These are phyloP conservation scores for Nemophila menziesii DNA, from an alignment of 257 asterid species.

Conservation along the genomic window DNA sequence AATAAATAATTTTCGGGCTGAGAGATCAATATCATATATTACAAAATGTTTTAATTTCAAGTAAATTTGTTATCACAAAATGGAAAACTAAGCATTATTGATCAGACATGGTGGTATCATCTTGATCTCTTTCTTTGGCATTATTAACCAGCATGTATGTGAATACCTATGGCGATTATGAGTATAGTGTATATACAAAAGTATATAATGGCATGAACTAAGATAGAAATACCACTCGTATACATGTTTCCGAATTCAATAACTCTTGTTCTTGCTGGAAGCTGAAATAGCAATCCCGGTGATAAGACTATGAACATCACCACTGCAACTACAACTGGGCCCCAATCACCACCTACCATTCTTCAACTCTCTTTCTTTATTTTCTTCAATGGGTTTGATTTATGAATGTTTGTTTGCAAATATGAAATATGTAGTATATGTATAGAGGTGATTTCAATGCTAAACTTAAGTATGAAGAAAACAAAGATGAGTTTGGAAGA, in stretches of 20 bases:
- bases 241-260: slow-evolving; percentile 88
- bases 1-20: too few species aligned
- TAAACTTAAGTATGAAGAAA: slow-evolving; percentile 39
- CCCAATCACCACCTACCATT: slow-evolving; percentile 52
- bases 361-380: slow-evolving; percentile 1
- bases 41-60: too few species aligned
- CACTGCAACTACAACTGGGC: slow-evolving; percentile 92
- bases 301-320: slow-evolving; percentile 78
- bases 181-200: slow-evolving; percentile 80
- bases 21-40: too few species aligned
- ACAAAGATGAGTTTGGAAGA: slow-evolving; percentile 29
- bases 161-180: slow-evolving; percentile 73
- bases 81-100: too few species aligned
- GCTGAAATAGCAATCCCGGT: slow-evolving; percentile 79
- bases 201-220: slow-evolving; percentile 64
- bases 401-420: slow-evolving; percentile 5
- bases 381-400: neutral
- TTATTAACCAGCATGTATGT: slow-evolving; percentile 41
- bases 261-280: slow-evolving; percentile 71
- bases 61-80: too few species aligned
- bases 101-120: neutral
- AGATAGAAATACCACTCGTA: slow-evolving; percentile 75
- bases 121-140: too few species aligned
- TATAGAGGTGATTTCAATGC: slow-evolving; percentile 25
- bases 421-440: slow-evolving; percentile 14